phyloP scores from a whole-genome alignment of 345 rosid genomes.

The Euclidium syriacum region DNA sequence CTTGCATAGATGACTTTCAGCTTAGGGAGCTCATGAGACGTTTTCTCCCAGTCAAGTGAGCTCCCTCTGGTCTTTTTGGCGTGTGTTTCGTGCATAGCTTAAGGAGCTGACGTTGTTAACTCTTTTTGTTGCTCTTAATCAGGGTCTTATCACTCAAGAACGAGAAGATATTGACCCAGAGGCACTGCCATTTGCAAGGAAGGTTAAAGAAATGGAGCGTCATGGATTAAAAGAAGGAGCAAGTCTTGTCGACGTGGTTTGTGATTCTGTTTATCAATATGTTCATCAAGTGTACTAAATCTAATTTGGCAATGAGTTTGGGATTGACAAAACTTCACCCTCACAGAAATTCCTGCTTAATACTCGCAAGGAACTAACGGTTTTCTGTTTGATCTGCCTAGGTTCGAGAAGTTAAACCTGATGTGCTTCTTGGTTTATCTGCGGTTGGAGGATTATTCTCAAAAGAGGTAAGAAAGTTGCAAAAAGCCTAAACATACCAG shows the following conservation, averaged over 20 bases:
- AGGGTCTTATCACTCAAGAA: conserved; percentile 92
- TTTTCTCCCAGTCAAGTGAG: background rate
- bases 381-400: conserved; percentile 32
- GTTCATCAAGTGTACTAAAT: background rate
- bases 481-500: background rate
- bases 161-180: conserved; percentile 73
- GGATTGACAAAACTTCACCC: background rate
- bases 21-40: background rate
- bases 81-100: conserved; percentile 46
- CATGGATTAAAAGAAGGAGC: conserved; percentile 91
- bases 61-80: conserved; percentile 19
- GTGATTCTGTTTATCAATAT: conserved; percentile 9
- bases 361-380: conserved; percentile 1
- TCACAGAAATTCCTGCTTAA: background rate
- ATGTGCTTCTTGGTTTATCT: conserved; percentile 98
- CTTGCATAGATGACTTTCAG: background rate
- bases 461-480: conserved; percentile 58
- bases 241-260: conserved; percentile 83
- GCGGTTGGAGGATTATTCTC: conserved; percentile 99
- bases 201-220: conserved; percentile 68
- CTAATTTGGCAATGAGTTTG: conserved; percentile 6
- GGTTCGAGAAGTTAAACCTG: conserved; percentile 93
- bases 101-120: conserved; percentile 14
- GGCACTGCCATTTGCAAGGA: conserved; percentile 81
- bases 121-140: conserved; percentile 25